Conservation (phyloP, 345 rosid species). For the Gossypium bickii region DNA sequence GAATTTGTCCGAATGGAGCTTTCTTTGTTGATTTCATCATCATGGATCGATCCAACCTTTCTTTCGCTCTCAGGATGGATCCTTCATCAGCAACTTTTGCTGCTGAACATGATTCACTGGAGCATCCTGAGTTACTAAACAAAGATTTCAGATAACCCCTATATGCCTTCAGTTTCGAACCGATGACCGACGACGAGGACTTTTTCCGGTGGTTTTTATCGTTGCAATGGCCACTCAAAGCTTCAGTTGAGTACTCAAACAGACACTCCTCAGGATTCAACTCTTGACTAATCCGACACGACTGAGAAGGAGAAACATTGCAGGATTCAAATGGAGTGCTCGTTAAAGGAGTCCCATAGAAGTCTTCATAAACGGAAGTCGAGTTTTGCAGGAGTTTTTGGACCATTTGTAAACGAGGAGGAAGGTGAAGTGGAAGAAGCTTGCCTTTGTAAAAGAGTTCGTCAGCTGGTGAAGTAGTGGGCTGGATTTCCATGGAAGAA, state of each 20-base stretch:
- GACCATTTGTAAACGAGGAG: conserved; percentile 71
- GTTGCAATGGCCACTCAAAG: conserved; percentile 18
- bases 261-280: conserved; percentile 59
- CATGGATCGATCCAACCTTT: conserved; percentile 22
- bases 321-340: conserved; percentile 87
- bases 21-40: conserved; percentile 24
- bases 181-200: conserved; percentile 54
- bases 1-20: conserved; percentile 41
- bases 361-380: conserved; percentile 31
- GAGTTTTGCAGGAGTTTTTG: conserved; percentile 54
- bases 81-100: conserved; percentile 54
- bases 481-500: conserved; percentile 37
- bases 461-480: conserved; percentile 78
- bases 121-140: conserved; percentile 59
- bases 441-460: conserved; percentile 95
- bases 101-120: conserved; percentile 56
- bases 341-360: conserved; percentile 55
- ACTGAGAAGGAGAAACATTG: conserved; percentile 68
- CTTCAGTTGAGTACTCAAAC: conserved; percentile 29
- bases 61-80: conserved; percentile 32
- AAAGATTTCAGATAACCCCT: conserved; percentile 63
- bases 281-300: conserved; percentile 68
- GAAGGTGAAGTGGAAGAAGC: conserved; percentile 86
- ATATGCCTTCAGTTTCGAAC: conserved; percentile 71
- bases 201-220: conserved; percentile 45